Percentiles rank a stretch among this genome's conserved stretches.
These are phyloP conservation scores for Tephrocybe rancida DNA, from an alignment of 768 basidiomycete species.

Conservation along the genomic window DNA sequence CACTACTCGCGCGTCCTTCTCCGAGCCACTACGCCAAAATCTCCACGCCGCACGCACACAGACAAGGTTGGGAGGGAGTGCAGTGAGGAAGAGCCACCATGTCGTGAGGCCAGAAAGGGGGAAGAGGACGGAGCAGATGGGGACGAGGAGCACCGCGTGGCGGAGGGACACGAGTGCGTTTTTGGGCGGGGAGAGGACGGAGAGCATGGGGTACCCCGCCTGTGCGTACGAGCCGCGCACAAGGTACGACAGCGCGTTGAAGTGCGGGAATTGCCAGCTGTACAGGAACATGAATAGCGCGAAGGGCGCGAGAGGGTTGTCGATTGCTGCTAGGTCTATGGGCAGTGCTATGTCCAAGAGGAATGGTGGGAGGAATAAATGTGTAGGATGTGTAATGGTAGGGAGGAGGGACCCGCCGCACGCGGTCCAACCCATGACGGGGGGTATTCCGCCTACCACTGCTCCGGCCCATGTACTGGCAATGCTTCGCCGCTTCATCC, in stretches of 20 bases:
- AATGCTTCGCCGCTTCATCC: slow-evolving; percentile 81
- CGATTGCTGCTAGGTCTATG: slow-evolving; percentile 52
- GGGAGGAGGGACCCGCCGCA: slow-evolving; percentile 82
- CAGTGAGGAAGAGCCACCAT: slow-evolving; percentile 83
- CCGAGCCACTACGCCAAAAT: slow-evolving; percentile 74
- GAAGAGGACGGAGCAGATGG: slow-evolving; percentile 77
- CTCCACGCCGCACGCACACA: slow-evolving; percentile 68
- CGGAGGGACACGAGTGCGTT: slow-evolving; percentile 88
- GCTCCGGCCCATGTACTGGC: slow-evolving; percentile 95
- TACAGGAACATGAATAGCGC: slow-evolving; percentile 85
- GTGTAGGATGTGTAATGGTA: slow-evolving; percentile 56
- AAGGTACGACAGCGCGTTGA: slow-evolving; percentile 90
- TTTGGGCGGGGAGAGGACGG: slow-evolving; percentile 71
- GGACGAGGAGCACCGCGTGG: slow-evolving; percentile 75
- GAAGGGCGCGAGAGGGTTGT: slow-evolving; percentile 83
- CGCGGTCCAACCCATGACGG: slow-evolving; percentile 98
- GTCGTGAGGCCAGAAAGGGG: slow-evolving; percentile 94
- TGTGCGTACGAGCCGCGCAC: slow-evolving; percentile 89
- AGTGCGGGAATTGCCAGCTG: slow-evolving; percentile 99
- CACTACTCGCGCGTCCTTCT: slow-evolving; percentile 74
- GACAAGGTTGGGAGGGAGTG: slow-evolving; percentile 73
- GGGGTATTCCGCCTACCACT: slow-evolving; percentile 90
- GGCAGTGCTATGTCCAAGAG: slow-evolving; percentile 37
- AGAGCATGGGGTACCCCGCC: slow-evolving; percentile 93
- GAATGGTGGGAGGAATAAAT: slow-evolving; percentile 64